phyloP scores from a whole-genome alignment of 1,284 basidiomycete species.

The Naganishia cerealis region DNA sequence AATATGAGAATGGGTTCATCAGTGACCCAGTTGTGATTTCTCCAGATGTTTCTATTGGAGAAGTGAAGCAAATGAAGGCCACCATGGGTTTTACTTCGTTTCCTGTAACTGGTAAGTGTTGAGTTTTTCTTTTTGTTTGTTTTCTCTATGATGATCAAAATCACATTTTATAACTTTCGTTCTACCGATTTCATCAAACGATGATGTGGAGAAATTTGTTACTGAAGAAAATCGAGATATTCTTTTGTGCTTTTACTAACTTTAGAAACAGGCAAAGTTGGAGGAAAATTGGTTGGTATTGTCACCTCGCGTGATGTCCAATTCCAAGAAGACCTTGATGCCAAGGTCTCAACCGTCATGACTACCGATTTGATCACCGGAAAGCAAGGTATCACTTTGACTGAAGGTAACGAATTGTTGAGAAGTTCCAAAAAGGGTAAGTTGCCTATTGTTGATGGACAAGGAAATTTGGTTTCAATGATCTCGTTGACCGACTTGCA shows the following conservation, averaged over 20 bases:
- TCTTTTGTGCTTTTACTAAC: too few relatives aligned
- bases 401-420: constrained; percentile 90
- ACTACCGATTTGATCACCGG: constrained; percentile 81
- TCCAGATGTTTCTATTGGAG: too few relatives aligned
- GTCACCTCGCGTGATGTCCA: constrained; percentile 96
- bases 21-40: constrained; percentile 89
- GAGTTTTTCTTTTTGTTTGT: too few relatives aligned
- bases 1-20: constrained; percentile 98
- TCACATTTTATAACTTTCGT: too few relatives aligned
- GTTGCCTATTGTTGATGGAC: constrained; percentile 78
- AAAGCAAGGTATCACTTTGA: constrained; percentile 78
- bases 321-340: too few relatives aligned
- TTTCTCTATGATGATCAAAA: constrained; percentile 89
- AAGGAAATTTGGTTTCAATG: constrained; percentile 76
- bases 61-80: too few relatives aligned
- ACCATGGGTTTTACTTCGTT: too few relatives aligned
- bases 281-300: constrained; percentile 91
- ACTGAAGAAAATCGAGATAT: too few relatives aligned
- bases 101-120: too few relatives aligned
- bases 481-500: constrained; percentile 90
- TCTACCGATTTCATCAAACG: too few relatives aligned
- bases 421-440: constrained; percentile 98
- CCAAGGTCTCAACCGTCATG: too few relatives aligned
- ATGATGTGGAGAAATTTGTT: too few relatives aligned
- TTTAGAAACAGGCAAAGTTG: constrained; percentile 80